Evolutionary conservation across 495 filamentous ascomycete genomes (phyloP), one percentile per base, ranked within the genome.

Genomic region (Daldinia decipiens): DNA sequence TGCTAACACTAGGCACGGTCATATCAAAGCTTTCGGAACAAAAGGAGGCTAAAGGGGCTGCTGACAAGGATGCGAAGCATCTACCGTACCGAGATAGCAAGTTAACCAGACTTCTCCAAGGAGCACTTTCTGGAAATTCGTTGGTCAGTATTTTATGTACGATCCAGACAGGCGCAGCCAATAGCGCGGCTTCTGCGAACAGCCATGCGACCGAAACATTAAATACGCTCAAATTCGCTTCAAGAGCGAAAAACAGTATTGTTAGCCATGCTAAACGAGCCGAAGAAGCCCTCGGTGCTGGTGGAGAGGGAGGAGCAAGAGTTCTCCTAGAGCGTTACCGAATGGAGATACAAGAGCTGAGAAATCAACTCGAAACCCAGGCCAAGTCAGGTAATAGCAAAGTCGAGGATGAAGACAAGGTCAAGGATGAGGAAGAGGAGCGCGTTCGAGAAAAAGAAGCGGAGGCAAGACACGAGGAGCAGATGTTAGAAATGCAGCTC

Each of bases 61-160:
- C 85, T 4, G 92, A 95, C 76, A 92, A 91, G 74, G 92, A 94
- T 69, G 89, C 87, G 43, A 93, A 94, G 79, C 95, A 99, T 87
- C 77, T 99, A 62, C 95, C 95, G 4, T 98, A 97, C 79, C 86
- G 95, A 73, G 96, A 99, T 78, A 97, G 93, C 85, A 99, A 99
- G 79, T 89, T 99, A 62, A 99, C 95, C 21, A 85, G 95, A 77
- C 81, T 99, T 29, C 84, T 99, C 29, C 95, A 99, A 79, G 93
- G 93, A 57, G 96, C 95, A 6, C 82, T 99, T 53, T 97, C 94
- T 1, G 95, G 95, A 21, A 91, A 94, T 76, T 97, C 95, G 12
- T 87, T 99, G 3, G 92, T 99, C 67, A 97, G 93, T 74, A 99
- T 99, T 77, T 89, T 99, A 21, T 99, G 95, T 74, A 99, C 95